Conservation (phyloP, 2,329 filamentous ascomycete species). For the Cladosporium sphaerospermum region DNA sequence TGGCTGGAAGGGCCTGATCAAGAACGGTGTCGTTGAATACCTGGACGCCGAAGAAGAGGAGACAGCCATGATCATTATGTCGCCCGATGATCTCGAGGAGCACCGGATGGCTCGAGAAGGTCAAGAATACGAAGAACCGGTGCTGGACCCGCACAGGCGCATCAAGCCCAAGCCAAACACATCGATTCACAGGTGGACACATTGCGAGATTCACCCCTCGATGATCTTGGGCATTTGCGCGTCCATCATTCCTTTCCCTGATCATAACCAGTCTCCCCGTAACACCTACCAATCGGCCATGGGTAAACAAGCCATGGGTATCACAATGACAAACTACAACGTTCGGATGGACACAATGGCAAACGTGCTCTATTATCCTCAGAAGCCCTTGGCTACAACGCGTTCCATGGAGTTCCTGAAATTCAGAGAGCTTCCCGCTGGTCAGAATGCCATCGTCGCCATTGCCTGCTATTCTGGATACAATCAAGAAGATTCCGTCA, state of each 20-base stretch:
- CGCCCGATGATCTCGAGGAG: slow-evolving; percentile 81
- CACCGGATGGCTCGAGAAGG: slow-evolving; percentile 36
- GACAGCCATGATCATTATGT: slow-evolving; percentile 99
- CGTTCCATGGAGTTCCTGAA: slow-evolving; percentile 98
- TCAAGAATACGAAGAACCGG: slow-evolving; percentile 14
- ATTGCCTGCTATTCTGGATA: slow-evolving; percentile 97
- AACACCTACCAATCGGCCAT: slow-evolving; percentile 99
- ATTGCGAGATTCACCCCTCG: slow-evolving; percentile 98
- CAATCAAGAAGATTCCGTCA: slow-evolving; percentile 99
- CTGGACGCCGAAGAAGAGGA: slow-evolving; percentile 98
- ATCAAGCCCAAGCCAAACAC: slow-evolving; percentile 84
- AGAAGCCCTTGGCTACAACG: slow-evolving; percentile 93
- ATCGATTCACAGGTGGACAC: slow-evolving; percentile 86
- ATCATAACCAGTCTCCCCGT: slow-evolving; percentile 96
- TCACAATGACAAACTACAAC: slow-evolving; percentile 95
- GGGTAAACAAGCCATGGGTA: slow-evolving; percentile 99
- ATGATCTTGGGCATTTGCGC: slow-evolving; percentile 99
- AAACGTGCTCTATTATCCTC: slow-evolving; percentile 97
- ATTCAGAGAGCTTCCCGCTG: slow-evolving; percentile 92
- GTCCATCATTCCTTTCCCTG: slow-evolving; percentile 98
- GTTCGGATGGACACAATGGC: slow-evolving; percentile 99
- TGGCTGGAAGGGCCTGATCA: slow-evolving; percentile 82
- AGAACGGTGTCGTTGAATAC: slow-evolving; percentile 85
- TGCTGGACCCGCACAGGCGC: slow-evolving; percentile 67
- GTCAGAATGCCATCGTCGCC: slow-evolving; percentile 96